phyloP scores from a whole-genome alignment of 176 grass and related monocot genomes.

The Canna indica region DNA sequence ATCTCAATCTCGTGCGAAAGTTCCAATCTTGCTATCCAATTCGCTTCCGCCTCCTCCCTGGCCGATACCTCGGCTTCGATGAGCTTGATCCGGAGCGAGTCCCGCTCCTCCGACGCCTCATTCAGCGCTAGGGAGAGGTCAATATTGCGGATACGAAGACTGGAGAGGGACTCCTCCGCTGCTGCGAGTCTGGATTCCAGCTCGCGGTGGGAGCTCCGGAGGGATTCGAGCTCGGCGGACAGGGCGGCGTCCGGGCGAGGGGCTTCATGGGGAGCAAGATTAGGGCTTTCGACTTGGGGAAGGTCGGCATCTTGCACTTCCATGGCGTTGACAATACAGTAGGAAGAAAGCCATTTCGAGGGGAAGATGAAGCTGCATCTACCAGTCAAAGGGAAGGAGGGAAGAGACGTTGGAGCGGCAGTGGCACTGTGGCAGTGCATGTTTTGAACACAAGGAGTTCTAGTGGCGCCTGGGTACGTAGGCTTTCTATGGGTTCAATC shows the following conservation, averaged over 20 bases:
- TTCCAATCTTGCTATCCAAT: background rate
- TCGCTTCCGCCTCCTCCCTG: conserved; percentile 14
- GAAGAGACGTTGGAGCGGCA: background rate
- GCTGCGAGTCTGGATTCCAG: conserved; percentile 4
- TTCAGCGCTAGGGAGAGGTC: conserved; percentile 12
- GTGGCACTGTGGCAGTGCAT: too few relatives aligned
- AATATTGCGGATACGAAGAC: background rate
- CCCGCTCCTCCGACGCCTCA: conserved; percentile 3
- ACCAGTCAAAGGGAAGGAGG: conserved; percentile 21
- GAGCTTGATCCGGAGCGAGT: conserved; percentile 17
- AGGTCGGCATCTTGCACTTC: conserved; percentile 2
- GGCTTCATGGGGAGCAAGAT: background rate
- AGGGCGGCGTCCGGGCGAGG: background rate
- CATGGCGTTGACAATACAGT: conserved; percentile 18
- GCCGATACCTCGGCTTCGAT: conserved; percentile 7
- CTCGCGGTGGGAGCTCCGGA: background rate
- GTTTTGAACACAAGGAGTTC: too few relatives aligned
- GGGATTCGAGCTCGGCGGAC: conserved; percentile 6
- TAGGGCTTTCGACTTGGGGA: background rate
- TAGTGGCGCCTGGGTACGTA: too few relatives aligned
- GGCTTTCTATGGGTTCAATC: too few relatives aligned
- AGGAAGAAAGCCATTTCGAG: background rate
- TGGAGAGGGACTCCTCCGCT: conserved; percentile 4
- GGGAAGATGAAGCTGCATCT: conserved; percentile 2
- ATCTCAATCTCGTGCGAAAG: conserved; percentile 8